Percentiles rank a stretch among this genome's conserved stretches.
These are phyloP conservation scores for Limnomonas spitsbergensis DNA, from an alignment of 139 green algal species.

Conservation along the genomic window DNA sequence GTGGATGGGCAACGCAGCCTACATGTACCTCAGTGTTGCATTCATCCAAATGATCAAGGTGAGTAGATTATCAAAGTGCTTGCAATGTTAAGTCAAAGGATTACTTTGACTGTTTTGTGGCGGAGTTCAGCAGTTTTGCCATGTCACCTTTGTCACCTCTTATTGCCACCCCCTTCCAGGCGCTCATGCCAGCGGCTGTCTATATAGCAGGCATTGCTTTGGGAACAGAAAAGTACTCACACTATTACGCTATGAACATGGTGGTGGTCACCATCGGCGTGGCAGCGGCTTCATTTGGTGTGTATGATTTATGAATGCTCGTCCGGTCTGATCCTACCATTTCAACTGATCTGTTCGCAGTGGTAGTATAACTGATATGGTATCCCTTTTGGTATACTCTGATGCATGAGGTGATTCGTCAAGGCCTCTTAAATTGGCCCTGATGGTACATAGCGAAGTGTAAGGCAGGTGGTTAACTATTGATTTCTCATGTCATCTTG, in stretches of 20 bases:
- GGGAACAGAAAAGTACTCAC: slow-evolving; percentile 64
- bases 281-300: slow-evolving; percentile 57
- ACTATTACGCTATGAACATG: slow-evolving; percentile 64
- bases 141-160: too few species aligned
- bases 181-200: slow-evolving; percentile 39
- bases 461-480: too few species aligned
- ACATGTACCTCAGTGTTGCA: slow-evolving; percentile 88
- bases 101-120: too few species aligned
- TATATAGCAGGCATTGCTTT: slow-evolving; percentile 47
- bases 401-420: too few species aligned
- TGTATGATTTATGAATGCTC: slow-evolving; percentile 3
- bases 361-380: too few species aligned
- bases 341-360: neutral
- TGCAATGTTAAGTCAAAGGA: too few species aligned
- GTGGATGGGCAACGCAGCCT: slow-evolving; percentile 91
- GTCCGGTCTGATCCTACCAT: neutral
- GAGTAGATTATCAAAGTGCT: too few species aligned
- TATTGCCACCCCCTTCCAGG: too few species aligned
- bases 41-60: slow-evolving; percentile 97
- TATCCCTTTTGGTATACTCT: too few species aligned
- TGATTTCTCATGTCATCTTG: neutral
- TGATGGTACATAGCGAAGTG: too few species aligned
- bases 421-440: too few species aligned
- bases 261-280: slow-evolving; percentile 73
- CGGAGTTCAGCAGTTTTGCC: too few species aligned